Evolutionary conservation across 352 stramenopile genomes (phyloP).

Genomic region (Pythium chondricola): DNA sequence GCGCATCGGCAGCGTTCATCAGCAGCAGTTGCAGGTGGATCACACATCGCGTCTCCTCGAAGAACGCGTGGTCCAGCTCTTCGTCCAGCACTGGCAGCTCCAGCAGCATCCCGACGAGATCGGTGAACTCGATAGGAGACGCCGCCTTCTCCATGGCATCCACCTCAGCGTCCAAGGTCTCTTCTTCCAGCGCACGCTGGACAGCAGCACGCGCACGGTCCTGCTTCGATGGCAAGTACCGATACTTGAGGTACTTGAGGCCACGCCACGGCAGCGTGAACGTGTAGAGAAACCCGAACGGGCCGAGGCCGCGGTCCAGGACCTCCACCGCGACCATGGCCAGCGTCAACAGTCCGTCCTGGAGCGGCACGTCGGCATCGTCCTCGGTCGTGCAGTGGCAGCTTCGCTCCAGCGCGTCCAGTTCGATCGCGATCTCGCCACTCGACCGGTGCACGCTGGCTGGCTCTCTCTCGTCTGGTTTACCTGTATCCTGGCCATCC

Average conservation of each 20-base stretch:
- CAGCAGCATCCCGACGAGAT: slow-evolving; percentile 60
- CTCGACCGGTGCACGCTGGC: slow-evolving; percentile 22
- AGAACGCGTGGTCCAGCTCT: slow-evolving; percentile 70
- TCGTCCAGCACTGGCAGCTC: slow-evolving; percentile 66
- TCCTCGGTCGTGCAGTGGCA: slow-evolving; percentile 25
- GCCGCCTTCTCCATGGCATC: slow-evolving; percentile 12
- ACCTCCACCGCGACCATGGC: slow-evolving; percentile 30
- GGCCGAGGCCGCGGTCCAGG: slow-evolving; percentile 37
- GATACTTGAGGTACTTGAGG: slow-evolving; percentile 37
- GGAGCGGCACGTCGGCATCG: slow-evolving; percentile 28
- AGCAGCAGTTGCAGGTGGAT: slow-evolving; percentile 91
- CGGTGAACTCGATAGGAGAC: slow-evolving; percentile 14
- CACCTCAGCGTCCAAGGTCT: slow-evolving; percentile 13
- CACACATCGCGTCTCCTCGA: slow-evolving; percentile 87
- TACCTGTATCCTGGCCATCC: slow-evolving; percentile 8
- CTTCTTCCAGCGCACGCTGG: slow-evolving; percentile 11
- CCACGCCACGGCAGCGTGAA: slow-evolving; percentile 44
- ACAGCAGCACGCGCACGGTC: slow-evolving; percentile 14
- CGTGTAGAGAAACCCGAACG: slow-evolving; percentile 63
- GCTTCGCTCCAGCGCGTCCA: slow-evolving; percentile 58
- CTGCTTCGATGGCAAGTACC: slow-evolving; percentile 37
- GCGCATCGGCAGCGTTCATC: slow-evolving; percentile 82
- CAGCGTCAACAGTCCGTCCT: slow-evolving; percentile 41
- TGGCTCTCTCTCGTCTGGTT: too few relatives aligned
- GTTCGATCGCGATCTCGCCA: slow-evolving; percentile 56